Percentiles rank a stretch among this genome's conserved stretches.
phyloP scores from a whole-genome alignment of 2,329 filamentous ascomycete genomes.

The Lachnellula suecica region DNA sequence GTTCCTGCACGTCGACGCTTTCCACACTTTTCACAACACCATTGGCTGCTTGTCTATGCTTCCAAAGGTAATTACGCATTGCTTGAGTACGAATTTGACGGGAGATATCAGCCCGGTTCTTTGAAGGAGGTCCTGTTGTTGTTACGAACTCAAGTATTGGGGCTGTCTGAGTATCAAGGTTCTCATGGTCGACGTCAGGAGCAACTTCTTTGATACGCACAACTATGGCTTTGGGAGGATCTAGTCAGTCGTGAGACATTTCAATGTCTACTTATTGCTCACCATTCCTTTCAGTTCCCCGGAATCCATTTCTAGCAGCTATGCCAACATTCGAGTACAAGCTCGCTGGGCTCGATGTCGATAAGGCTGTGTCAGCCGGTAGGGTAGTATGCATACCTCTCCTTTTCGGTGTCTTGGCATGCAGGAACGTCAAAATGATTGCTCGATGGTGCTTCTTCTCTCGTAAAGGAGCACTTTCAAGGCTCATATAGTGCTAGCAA shows the following conservation, averaged over 20 bases:
- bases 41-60: slow-evolving; percentile 10
- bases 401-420: too few relatives aligned
- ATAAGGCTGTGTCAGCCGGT: too few relatives aligned
- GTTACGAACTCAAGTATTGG: slow-evolving; percentile 17
- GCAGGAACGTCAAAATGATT: neutral
- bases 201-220: neutral
- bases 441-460: neutral
- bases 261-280: neutral
- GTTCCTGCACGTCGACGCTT: neutral
- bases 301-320: too few relatives aligned
- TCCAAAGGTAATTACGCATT: slow-evolving; percentile 18
- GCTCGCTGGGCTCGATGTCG: too few relatives aligned
- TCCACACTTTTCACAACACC: slow-evolving; percentile 1
- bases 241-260: neutral
- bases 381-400: too few relatives aligned
- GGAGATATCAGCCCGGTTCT: slow-evolving; percentile 5
- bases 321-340: too few relatives aligned
- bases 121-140: slow-evolving; percentile 7
- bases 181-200: neutral
- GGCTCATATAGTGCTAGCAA: neutral
- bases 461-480: neutral
- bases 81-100: slow-evolving; percentile 16
- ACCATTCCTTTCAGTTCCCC: neutral
- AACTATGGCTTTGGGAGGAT: neutral
- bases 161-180: neutral